phyloP scores from a whole-genome alignment of 2,329 filamentous ascomycete genomes.

The Neurospora sp. region DNA sequence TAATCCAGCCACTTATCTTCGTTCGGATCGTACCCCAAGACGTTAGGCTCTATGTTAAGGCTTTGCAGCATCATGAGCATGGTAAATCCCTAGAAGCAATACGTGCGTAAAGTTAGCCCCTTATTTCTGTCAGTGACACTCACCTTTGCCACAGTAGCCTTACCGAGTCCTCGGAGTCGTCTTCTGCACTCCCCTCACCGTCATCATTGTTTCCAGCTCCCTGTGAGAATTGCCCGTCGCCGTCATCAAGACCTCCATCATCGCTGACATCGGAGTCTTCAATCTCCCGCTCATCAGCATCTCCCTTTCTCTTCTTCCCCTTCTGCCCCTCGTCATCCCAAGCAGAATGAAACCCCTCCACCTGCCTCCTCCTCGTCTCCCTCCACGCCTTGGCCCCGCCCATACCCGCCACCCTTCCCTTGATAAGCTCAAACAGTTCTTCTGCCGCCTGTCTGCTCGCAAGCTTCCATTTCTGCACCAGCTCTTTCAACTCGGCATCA shows the following conservation, averaged over 20 bases:
- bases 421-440: slow-evolving; percentile 52
- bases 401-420: slow-evolving; percentile 43
- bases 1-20: slow-evolving; percentile 22
- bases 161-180: slow-evolving; percentile 9
- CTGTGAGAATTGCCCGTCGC: background rate
- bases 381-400: slow-evolving; percentile 24
- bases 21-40: slow-evolving; percentile 25
- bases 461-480: slow-evolving; percentile 52
- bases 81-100: slow-evolving; percentile 22
- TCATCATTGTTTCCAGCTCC: background rate
- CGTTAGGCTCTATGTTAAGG: slow-evolving; percentile 25
- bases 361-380: slow-evolving; percentile 16
- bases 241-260: background rate
- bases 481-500: slow-evolving; percentile 44
- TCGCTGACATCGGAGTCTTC: background rate
- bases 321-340: slow-evolving; percentile 4
- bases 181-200: slow-evolving; percentile 6
- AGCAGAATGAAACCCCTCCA: slow-evolving; percentile 10
- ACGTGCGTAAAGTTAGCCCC: slow-evolving; percentile 4
- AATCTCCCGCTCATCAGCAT: background rate
- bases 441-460: slow-evolving; percentile 56
- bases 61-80: slow-evolving; percentile 30
- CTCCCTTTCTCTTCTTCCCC: background rate
- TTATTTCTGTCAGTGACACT: background rate
- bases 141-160: background rate